Conservation (phyloP, 345 rosid species). For the Rhizophora mangle region DNA sequence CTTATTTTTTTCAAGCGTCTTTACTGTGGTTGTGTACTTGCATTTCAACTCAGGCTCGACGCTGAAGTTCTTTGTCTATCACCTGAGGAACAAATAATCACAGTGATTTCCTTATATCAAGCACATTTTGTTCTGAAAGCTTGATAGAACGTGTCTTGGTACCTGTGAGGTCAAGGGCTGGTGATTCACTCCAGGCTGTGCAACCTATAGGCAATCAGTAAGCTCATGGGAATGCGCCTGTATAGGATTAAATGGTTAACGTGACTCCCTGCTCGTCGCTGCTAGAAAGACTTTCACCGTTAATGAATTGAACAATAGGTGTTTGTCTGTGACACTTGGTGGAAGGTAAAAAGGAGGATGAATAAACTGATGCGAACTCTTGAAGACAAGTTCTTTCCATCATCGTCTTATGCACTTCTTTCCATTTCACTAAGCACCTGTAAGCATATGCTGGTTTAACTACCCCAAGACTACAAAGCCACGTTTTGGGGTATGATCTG, state of each 20-base stretch:
- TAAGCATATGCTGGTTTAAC: slow-evolving; percentile 1
- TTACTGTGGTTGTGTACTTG: not conserved
- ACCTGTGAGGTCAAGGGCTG: not conserved
- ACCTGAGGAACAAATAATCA: not conserved
- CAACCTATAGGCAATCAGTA: not conserved
- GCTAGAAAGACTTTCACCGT: not conserved
- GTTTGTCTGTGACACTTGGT: not conserved
- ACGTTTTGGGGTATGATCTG: slow-evolving; percentile 1
- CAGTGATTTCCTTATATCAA: not conserved
- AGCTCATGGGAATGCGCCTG: not conserved
- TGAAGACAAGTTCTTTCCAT: not conserved
- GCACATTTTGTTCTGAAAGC: not conserved
- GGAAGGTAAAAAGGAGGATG: not conserved
- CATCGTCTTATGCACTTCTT: not conserved
- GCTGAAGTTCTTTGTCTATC: too few species aligned
- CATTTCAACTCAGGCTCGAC: too few species aligned
- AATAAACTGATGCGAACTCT: not conserved
- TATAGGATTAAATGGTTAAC: not conserved
- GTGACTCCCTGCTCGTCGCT: not conserved
- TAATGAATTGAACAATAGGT: not conserved
- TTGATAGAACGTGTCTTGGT: too few species aligned
- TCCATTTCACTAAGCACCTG: not conserved
- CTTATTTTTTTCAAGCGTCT: not conserved
- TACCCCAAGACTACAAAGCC: not conserved
- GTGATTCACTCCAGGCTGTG: not conserved